These are phyloP conservation scores for Volvox reticuliferus DNA, from an alignment of 139 green algal genomes.

Conservation along the genomic window DNA sequence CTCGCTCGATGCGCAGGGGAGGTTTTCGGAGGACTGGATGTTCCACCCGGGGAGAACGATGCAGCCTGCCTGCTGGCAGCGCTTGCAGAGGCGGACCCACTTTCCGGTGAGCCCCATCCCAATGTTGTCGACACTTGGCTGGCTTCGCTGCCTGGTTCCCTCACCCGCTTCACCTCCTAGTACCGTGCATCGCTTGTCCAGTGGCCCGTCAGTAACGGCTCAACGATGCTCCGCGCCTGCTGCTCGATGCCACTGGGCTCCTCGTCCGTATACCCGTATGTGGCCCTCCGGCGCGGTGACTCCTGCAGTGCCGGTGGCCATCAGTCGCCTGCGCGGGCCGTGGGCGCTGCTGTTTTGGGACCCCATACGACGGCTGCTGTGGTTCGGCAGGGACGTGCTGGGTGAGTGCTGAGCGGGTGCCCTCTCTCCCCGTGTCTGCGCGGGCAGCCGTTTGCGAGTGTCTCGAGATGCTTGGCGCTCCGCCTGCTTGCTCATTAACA, in stretches of 20 bases:
- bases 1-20: slow-evolving; percentile 56
- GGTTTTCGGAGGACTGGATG: slow-evolving; percentile 72
- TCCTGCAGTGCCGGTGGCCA: slow-evolving; percentile 32
- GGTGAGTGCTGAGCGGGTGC: slow-evolving; percentile 53
- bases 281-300: neutral
- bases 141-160: too few species aligned
- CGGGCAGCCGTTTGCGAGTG: too few species aligned
- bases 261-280: neutral
- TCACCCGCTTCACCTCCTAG: too few species aligned
- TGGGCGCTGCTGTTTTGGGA: slow-evolving; percentile 90
- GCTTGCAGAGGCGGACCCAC: slow-evolving; percentile 41
- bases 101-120: too few species aligned
- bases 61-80: slow-evolving; percentile 59
- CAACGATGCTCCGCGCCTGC: too few species aligned
- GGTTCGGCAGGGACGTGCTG: slow-evolving; percentile 81
- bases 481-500: too few species aligned
- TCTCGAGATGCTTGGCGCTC: too few species aligned
- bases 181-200: too few species aligned
- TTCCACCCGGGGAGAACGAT: slow-evolving; percentile 68
- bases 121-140: too few species aligned
- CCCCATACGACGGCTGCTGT: slow-evolving; percentile 62
- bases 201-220: too few species aligned
- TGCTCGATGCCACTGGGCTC: too few species aligned
- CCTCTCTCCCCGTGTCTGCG: neutral
- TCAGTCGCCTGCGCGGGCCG: slow-evolving; percentile 77